A percentile compares a stretch with the other conserved stretches of the same genome.
These are phyloP conservation scores for Monilinia polystroma DNA, from an alignment of 2,329 filamentous ascomycete genomes.

Conservation along the genomic window DNA sequence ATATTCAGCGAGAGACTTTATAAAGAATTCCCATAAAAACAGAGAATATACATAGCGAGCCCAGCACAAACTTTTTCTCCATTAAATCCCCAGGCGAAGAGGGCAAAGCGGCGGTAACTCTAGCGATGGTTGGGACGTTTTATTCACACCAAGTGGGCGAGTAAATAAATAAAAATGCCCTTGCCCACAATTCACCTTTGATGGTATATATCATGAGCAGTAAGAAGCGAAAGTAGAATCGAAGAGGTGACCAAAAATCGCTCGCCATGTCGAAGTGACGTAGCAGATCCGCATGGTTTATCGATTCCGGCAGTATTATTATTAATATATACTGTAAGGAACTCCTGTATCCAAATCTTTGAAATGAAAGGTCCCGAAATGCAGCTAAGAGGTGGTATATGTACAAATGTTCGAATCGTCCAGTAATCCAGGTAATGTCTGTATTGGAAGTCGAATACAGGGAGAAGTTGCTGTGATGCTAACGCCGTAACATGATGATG, in stretches of 20 bases:
- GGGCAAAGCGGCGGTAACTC: constrained; percentile 37
- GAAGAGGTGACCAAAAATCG: constrained; percentile 22
- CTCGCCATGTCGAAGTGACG: constrained; percentile 17
- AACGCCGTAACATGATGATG: constrained; percentile 38
- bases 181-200: not conserved
- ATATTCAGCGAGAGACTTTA: constrained; percentile 33
- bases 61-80: constrained; percentile 33
- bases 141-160: constrained; percentile 26
- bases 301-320: constrained; percentile 30
- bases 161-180: constrained; percentile 17
- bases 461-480: constrained; percentile 38
- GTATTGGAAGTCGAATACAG: constrained; percentile 28
- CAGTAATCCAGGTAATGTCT: constrained; percentile 16
- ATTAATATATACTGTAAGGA: constrained; percentile 35
- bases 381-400: constrained; percentile 29
- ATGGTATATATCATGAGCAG: constrained; percentile 18
- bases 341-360: constrained; percentile 24
- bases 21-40: constrained; percentile 17
- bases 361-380: constrained; percentile 26
- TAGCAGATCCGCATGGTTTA: constrained; percentile 17
- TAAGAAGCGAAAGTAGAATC: constrained; percentile 29
- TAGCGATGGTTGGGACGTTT: constrained; percentile 38
- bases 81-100: constrained; percentile 26
- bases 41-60: constrained; percentile 35
- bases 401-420: constrained; percentile 33